Evolutionary conservation across 2,329 filamentous ascomycete genomes (phyloP).

Genomic region (Lecanicillium sp.): DNA sequence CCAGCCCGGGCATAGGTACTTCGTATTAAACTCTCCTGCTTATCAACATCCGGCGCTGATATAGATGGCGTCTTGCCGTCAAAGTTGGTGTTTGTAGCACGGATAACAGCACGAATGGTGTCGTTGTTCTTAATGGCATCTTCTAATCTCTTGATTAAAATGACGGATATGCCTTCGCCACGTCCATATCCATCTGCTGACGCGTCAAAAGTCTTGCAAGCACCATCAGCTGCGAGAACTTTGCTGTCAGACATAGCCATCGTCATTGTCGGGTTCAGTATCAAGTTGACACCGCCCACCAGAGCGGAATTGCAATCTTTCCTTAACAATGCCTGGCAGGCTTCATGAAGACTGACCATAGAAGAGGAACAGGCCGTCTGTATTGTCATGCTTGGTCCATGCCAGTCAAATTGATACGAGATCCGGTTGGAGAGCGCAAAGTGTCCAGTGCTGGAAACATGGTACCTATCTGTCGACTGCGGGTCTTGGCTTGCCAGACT

Average conservation of each 20-base stretch:
- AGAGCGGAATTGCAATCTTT: constrained; percentile 24
- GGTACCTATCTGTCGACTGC: constrained; percentile 12
- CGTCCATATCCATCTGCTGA: constrained; percentile 37
- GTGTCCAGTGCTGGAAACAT: constrained; percentile 15
- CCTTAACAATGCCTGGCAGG: constrained; percentile 20
- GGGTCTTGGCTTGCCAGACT: constrained; percentile 13
- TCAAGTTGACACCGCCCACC: constrained; percentile 24
- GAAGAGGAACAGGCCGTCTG: constrained; percentile 28
- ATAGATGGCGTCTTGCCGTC: constrained; percentile 34
- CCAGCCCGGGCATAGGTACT: constrained; percentile 24
- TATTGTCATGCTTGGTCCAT: constrained; percentile 20
- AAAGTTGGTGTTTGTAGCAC: constrained; percentile 21
- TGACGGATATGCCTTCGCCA: constrained; percentile 34
- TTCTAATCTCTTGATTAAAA: constrained; percentile 34
- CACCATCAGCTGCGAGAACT: constrained; percentile 18
- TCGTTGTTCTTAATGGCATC: constrained; percentile 37
- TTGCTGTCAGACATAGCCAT: constrained; percentile 16
- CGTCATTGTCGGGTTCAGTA: constrained; percentile 19
- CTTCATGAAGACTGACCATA: constrained; percentile 16
- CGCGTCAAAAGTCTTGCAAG: constrained; percentile 26
- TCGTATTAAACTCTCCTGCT: constrained; percentile 31
- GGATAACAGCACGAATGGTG: constrained; percentile 26
- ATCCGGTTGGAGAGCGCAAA: constrained; percentile 21
- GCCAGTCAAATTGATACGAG: constrained; percentile 21
- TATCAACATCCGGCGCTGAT: constrained; percentile 25